Evolutionary conservation across 192 early-diverging fungal genomes (phyloP).

Genomic region (Funneliformis mosseae): DNA sequence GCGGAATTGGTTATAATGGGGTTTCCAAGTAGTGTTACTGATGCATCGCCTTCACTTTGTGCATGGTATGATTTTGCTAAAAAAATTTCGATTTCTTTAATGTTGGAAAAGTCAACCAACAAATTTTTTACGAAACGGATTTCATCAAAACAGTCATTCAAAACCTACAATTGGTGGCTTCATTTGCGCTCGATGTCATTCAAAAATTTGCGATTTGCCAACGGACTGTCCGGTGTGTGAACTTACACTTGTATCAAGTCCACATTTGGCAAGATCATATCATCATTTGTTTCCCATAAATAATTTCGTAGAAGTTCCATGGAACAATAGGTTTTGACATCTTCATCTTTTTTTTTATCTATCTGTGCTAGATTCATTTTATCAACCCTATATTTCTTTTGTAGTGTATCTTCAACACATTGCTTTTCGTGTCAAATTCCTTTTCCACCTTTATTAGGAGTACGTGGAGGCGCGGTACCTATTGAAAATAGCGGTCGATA

Average conservation of each 20-base stretch:
- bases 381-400: neutral
- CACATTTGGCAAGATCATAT: conserved; percentile 89
- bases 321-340: conserved; percentile 44
- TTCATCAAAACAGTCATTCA: conserved; percentile 56
- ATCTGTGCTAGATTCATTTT: neutral
- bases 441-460: conserved; percentile 41
- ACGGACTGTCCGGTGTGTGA: conserved; percentile 91
- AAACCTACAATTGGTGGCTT: conserved; percentile 73
- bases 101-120: conserved; percentile 4
- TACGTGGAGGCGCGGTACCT: conserved; percentile 28
- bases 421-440: conserved; percentile 54
- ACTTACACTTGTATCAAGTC: conserved; percentile 85
- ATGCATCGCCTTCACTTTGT: conserved; percentile 67
- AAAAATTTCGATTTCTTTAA: neutral
- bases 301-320: conserved; percentile 73
- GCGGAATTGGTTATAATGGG: conserved; percentile 90
- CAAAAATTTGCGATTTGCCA: conserved; percentile 86
- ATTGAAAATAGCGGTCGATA: conserved; percentile 55
- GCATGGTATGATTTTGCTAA: conserved; percentile 61
- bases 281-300: conserved; percentile 93
- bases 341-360: neutral
- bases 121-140: conserved; percentile 6
- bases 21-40: conserved; percentile 68
- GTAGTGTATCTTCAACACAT: conserved; percentile 43
- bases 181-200: conserved; percentile 81